Conservation (phyloP, 768 basidiomycete genomes). For the Tricholoma saponaceum region DNA sequence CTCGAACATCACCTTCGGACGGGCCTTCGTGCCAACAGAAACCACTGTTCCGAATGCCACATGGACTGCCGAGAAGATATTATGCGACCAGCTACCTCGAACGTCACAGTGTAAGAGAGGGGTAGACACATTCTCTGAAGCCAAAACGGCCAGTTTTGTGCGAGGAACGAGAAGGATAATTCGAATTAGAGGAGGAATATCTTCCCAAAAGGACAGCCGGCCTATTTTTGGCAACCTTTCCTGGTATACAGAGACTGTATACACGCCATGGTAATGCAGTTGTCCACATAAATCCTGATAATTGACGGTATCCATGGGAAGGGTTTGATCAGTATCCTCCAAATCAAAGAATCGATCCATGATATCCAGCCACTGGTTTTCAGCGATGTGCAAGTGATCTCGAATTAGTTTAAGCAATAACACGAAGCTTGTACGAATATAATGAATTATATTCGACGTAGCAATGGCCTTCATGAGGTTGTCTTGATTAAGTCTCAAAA, state of each 20-base stretch:
- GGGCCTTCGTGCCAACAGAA: conserved; percentile 12
- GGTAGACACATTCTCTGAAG: conserved; percentile 13
- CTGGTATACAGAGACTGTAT: conserved; percentile 7
- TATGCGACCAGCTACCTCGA: conserved; percentile 12
- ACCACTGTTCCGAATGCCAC: conserved; percentile 17
- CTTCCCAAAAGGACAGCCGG: conserved; percentile 22
- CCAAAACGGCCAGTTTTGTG: conserved; percentile 18
- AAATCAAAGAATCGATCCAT: conserved; percentile 26
- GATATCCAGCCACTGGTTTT: conserved; percentile 21
- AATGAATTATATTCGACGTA: conserved; percentile 19
- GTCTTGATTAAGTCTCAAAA: conserved; percentile 10
- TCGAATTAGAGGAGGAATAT: conserved; percentile 27
- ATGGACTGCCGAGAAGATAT: conserved; percentile 24
- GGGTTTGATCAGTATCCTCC: conserved; percentile 15
- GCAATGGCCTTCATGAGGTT: conserved; percentile 14
- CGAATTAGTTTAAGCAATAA: conserved; percentile 24
- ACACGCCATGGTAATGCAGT: conserved; percentile 25
- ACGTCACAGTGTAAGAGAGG: conserved; percentile 26
- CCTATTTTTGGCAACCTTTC: conserved; percentile 1
- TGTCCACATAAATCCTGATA: conserved; percentile 31
- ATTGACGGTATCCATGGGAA: conserved; percentile 23
- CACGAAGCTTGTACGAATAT: conserved; percentile 28
- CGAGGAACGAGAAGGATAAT: conserved; percentile 29
- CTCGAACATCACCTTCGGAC: conserved; percentile 11
- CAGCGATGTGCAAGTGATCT: conserved; percentile 7